These are phyloP conservation scores for Actinomucor elegans DNA, from an alignment of 371 early-diverging fungal genomes.

Conservation along the genomic window DNA sequence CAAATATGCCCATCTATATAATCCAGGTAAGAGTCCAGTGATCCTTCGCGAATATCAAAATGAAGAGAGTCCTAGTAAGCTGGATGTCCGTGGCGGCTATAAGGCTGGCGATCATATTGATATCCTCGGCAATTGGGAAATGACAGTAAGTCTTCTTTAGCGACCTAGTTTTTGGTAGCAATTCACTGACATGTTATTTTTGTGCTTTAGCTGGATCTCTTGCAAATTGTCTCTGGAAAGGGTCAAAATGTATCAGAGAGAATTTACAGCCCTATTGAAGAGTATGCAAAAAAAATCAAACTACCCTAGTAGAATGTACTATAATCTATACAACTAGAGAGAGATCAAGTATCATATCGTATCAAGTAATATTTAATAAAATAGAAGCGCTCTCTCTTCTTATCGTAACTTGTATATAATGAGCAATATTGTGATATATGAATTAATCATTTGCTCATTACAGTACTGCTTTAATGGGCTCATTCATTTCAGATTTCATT, in stretches of 20 bases:
- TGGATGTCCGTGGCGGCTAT: slow-evolving; percentile 80
- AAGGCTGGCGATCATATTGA: slow-evolving; percentile 89
- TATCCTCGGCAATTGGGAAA: slow-evolving; percentile 66
- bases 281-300: slow-evolving; percentile 37
- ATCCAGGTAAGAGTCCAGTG: slow-evolving; percentile 75
- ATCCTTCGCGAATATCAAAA: slow-evolving; percentile 80
- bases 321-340: too few species aligned
- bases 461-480: too few species aligned
- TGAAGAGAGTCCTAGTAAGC: slow-evolving; percentile 52
- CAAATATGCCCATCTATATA: slow-evolving; percentile 69
- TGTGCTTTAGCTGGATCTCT: slow-evolving; percentile 30
- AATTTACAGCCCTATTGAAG: slow-evolving; percentile 41
- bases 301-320: too few species aligned
- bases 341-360: too few species aligned
- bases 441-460: too few species aligned
- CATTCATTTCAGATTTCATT: too few species aligned
- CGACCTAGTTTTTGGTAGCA: too few species aligned
- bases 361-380: too few species aligned
- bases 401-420: too few species aligned
- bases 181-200: too few species aligned
- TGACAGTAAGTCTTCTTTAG: slow-evolving; percentile 42
- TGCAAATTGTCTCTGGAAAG: slow-evolving; percentile 41
- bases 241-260: slow-evolving; percentile 38
- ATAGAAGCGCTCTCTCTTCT: too few species aligned
- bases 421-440: too few species aligned